Conservation (phyloP, 768 basidiomycete species). For the Naganishia vaughanmartiniae region DNA sequence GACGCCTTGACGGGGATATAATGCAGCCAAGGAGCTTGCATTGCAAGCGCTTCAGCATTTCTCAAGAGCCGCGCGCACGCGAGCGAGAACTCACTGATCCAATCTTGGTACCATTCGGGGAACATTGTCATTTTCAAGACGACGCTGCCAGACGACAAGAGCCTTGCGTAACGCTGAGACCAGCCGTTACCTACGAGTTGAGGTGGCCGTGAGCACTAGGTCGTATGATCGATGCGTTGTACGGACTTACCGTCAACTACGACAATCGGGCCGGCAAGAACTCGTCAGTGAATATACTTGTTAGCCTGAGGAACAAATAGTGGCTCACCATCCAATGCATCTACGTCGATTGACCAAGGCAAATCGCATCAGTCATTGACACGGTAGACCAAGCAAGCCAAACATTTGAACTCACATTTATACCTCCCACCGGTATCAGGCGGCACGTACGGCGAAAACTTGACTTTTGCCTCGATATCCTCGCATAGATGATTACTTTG, state of each 20-base stretch:
- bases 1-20: conserved; percentile 68
- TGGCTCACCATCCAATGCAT: conserved; percentile 12
- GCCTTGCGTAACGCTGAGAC: conserved; percentile 66
- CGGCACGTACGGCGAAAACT: conserved; percentile 57
- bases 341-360: not conserved
- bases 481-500: conserved; percentile 55
- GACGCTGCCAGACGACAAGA: conserved; percentile 64
- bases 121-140: conserved; percentile 71
- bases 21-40: conserved; percentile 64
- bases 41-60: conserved; percentile 3
- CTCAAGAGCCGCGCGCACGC: not conserved
- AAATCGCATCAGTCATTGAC: not conserved
- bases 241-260: conserved; percentile 9
- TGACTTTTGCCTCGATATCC: conserved; percentile 56
- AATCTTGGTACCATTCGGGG: conserved; percentile 64
- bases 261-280: no score
- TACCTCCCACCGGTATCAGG: conserved; percentile 60
- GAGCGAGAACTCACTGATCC: conserved; percentile 36
- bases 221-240: no score
- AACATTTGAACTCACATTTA: conserved; percentile 56
- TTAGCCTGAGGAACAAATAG: no score
- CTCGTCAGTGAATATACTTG: not conserved
- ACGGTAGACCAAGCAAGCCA: not conserved
- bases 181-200: conserved; percentile 1
- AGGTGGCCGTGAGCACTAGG: no score